Base-by-base conservation (phyloP, 768 basidiomycete species). In the Pisolithus orientalis region DNA sequence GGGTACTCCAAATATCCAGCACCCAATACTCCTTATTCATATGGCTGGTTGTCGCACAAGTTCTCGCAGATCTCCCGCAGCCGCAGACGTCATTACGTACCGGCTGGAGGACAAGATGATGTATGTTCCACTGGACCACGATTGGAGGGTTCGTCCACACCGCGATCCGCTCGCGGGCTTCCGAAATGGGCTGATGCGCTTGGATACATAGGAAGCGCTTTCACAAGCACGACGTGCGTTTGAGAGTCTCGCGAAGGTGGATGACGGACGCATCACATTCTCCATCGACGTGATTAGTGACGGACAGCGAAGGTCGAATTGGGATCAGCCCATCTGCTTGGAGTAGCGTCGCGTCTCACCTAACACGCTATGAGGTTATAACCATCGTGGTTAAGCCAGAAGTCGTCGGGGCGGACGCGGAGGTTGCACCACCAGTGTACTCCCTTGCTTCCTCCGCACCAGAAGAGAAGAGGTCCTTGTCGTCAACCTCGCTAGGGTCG, bases 301-400 rank as follows among this genome's bases (percentile, higher is more conserved):
- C 9, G 65, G 68, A 0, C 55, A 67, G 5, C 55, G 62, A 52
- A 61, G 70, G 44, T 65, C 60, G 25, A 78, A 78, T 78, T 38
- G 73, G 72, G 50, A 84, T 80, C 59, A 83, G 72, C 38, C 77
- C 68, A 42, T 73, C 65, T 34, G 82, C 74, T 34, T 84, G 82
- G 82, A 54, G 66, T 5, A 66, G 65, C 2, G 65, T 80, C 5
- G 57, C 73, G 10, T 53, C 70, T 1, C 68, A 70, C 49, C 59
- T 83, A 48, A 47, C 72, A 6, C 68, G 73, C 17, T 78, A 75
- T 27, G 77, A 80, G 45, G 65, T 81, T 56, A 69, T 83, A 49
- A 73, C 79, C 49, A 66, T 83, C 1, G 55, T 59, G 21, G 56
- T 78, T 1, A 65, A 67, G 16, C 70, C 73, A 0, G 65, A 71